Conservation (phyloP, 2,329 filamentous ascomycete genomes). For the Monilinia fructicola region DNA sequence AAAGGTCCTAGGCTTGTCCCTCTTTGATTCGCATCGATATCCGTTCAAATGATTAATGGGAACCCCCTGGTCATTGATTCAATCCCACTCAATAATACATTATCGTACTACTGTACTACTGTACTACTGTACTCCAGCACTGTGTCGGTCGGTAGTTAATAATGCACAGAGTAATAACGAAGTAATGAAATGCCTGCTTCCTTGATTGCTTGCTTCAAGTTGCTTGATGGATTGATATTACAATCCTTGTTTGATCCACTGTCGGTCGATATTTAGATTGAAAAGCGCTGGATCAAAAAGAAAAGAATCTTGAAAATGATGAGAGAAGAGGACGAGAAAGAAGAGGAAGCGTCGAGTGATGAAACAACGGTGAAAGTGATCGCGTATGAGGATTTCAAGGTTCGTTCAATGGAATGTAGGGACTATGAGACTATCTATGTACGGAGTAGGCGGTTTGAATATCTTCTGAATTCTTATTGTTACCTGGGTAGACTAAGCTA, state of each 20-base stretch:
- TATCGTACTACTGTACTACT: neutral
- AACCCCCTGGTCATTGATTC: conserved; percentile 2
- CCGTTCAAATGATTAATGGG: neutral
- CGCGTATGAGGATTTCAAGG: conserved; percentile 13
- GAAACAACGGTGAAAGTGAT: conserved; percentile 17
- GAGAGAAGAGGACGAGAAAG: neutral
- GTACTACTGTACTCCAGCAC: too few relatives aligned
- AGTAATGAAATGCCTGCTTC: neutral
- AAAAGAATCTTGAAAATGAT: neutral
- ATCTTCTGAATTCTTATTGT: neutral
- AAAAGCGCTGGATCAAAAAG: neutral
- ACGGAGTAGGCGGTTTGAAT: neutral
- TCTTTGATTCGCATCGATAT: neutral
- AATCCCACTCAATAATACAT: neutral
- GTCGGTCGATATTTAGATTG: conserved; percentile 1
- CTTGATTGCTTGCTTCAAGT: neutral
- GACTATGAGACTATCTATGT: neutral
- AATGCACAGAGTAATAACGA: too few relatives aligned
- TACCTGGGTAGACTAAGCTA: conserved; percentile 5
- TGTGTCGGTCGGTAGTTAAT: too few relatives aligned
- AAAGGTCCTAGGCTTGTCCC: neutral
- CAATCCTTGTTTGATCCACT: conserved; percentile 20
- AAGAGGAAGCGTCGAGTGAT: conserved; percentile 6
- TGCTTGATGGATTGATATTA: conserved; percentile 1
- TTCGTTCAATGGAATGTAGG: conserved; percentile 17